Evolutionary conservation across 371 early-diverging fungal species (phyloP).

Genomic region (Mortierella sp.): DNA sequence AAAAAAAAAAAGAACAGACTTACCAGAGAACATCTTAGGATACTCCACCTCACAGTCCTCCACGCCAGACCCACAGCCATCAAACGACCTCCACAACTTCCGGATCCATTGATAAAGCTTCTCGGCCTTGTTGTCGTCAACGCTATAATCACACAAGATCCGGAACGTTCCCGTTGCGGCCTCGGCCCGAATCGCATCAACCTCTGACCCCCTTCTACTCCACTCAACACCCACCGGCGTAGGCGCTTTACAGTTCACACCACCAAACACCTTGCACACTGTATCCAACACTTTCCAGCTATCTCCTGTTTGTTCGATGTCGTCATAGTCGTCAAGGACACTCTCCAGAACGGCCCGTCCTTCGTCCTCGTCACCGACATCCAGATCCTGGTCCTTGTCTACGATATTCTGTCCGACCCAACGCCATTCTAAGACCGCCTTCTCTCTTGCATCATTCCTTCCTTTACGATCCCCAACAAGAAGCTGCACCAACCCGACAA

Average conservation of each 20-base stretch:
- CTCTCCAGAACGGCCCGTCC: background rate
- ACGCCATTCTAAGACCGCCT: background rate
- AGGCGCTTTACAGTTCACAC: background rate
- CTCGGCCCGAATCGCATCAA: background rate
- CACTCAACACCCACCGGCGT: background rate
- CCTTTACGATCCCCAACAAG: background rate
- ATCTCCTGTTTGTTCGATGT: background rate
- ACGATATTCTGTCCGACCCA: background rate
- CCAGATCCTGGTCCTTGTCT: background rate
- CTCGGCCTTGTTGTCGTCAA: background rate
- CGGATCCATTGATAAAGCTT: background rate
- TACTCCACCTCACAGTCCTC: background rate
- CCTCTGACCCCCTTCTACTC: background rate
- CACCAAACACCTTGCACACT: background rate
- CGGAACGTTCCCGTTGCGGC: background rate
- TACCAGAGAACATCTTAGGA: background rate
- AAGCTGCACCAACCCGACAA: background rate
- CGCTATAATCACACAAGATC: background rate
- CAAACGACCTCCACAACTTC: background rate
- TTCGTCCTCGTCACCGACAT: background rate
- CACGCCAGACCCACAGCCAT: background rate
- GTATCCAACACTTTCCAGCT: background rate
- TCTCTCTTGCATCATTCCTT: background rate
- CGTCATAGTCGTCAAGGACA: background rate
- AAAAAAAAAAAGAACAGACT: background rate